phyloP scores from a whole-genome alignment of 371 early-diverging fungal genomes.

The Mucor plumbeus region DNA sequence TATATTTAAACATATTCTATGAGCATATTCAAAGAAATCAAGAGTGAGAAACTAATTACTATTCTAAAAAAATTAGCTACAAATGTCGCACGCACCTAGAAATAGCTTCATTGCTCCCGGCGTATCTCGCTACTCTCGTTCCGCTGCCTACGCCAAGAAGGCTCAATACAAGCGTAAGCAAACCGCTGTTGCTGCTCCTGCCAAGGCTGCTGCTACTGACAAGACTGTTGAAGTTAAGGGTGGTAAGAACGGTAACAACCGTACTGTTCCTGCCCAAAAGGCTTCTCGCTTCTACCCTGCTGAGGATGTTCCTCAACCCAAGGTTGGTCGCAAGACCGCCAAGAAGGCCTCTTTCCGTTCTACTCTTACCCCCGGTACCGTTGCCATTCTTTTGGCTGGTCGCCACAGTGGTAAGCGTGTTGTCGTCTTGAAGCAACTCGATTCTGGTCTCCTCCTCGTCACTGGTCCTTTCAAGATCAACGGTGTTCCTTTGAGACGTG shows the following conservation, averaged over 20 bases:
- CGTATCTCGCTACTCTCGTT: slow-evolving; percentile 83
- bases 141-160: slow-evolving; percentile 80
- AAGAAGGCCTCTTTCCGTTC: slow-evolving; percentile 78
- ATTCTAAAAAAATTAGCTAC: slow-evolving; percentile 15
- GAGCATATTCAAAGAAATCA: not conserved
- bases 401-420: slow-evolving; percentile 98
- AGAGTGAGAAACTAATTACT: not conserved
- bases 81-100: slow-evolving; percentile 73
- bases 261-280: slow-evolving; percentile 76
- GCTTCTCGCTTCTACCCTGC: slow-evolving; percentile 87
- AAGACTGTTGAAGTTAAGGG: slow-evolving; percentile 81
- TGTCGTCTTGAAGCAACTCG: slow-evolving; percentile 97
- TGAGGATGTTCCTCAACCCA: slow-evolving; percentile 81
- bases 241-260: slow-evolving; percentile 85
- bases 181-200: slow-evolving; percentile 56
- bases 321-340: slow-evolving; percentile 83
- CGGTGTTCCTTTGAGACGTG: slow-evolving; percentile 97
- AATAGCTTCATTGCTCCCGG: slow-evolving; percentile 85
- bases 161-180: slow-evolving; percentile 85
- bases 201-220: slow-evolving; percentile 60
- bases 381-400: slow-evolving; percentile 96
- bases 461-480: slow-evolving; percentile 98
- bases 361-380: slow-evolving; percentile 96
- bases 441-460: slow-evolving; percentile 93
- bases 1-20: slow-evolving; percentile 5